Evolutionary conservation across 1,139 yeast species (phyloP), one percentile per base, ranked within the genome.

Genomic region (Yamadazyma taylorii): DNA sequence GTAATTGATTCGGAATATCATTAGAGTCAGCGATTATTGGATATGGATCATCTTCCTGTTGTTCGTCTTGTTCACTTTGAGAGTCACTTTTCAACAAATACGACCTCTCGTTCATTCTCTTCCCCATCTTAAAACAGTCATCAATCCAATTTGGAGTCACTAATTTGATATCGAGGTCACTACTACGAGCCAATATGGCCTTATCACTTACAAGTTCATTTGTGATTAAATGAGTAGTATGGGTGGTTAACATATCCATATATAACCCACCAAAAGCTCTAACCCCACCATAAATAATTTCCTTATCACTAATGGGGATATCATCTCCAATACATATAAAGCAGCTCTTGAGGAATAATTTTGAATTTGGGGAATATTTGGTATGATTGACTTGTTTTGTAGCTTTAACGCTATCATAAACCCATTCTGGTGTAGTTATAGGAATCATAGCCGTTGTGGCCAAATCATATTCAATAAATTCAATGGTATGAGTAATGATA

Each of bases 121-220:
- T 56, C 17, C 81, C 72, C 33, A 69, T 54, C 38, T 70, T 77
- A 41, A 88, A 66, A 50, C 92, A 83, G 43, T 80, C 85, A 42
- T 82, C 80, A 3, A 81, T 55, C 94, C 97, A 90, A 22, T 77
- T 77, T 0, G 96, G 95, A 10, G 74, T 63, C 2, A 89, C 92
- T 6, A 85, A 70, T 40, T 78, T 75, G 30, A 87, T 79, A 24
- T 66, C 60, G 36, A 69, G 56, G 2, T 58, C 62, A 11, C 66
- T 62, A 40, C 69, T 63, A 7, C 61, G 50, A 3, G 77, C 77
- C 30, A 72, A 57, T 22, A 70, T 60, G 24, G 68, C 59, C 50
- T 71, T 71, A 34, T 67, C 81, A 44, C 83, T 82, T 24, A 75
- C 61, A 19, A 73, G 55, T 47, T 77, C 78, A 8, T 61, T 53